Evolutionary conservation across 1,284 basidiomycete genomes (phyloP), one percentile per base, ranked within the genome.

Genomic region (Naganishia albida): DNA sequence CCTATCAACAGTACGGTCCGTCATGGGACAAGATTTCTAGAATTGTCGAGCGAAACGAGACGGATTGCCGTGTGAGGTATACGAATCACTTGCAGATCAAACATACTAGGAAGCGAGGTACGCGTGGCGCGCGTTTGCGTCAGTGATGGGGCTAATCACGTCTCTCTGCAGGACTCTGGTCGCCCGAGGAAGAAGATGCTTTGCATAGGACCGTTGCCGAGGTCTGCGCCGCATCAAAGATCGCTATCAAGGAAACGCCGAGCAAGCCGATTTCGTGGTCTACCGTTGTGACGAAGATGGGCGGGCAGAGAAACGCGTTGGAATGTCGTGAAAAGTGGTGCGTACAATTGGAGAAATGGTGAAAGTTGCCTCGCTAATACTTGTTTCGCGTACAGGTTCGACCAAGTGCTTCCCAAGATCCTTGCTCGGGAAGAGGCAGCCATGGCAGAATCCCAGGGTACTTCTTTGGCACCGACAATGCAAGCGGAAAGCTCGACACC

Each of bases 11-110:
- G 39, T 60, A 60, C 23, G 57, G 57, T 6, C 46, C 57, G 10
- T 48, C 57, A 2, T 60, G 57, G 57, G 57, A 60, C 57, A 60
- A 60, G 23, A 60, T 60, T 13, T 60, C 57, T 7, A 20, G 57
- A 28, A 60, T 60, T 20, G 57, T 60, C 38, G 57, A 60, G 25
- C 49, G 57, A 18, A 60, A 60, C 23, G 57, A 60, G 46, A 60
- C 57, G 2, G 57, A 60, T 28, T 60, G 57, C 26, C 57, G 57
- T 8, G 57, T 60, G 13, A 48, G 57, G 43, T 60, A 60, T 46
- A 60, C 57, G 30, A 60, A 60, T n/a, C 57, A 60, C 25, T 28
- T 60, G 44, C 57, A 60, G 48, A 60, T 60, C 34, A 60, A 50
- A 15, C 46, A 60, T 25, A 60, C 57, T 16, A 48, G 57, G 39